Evolutionary conservation across 2,329 filamentous ascomycete species (phyloP).

Genomic region (Basipetospora sp.): DNA sequence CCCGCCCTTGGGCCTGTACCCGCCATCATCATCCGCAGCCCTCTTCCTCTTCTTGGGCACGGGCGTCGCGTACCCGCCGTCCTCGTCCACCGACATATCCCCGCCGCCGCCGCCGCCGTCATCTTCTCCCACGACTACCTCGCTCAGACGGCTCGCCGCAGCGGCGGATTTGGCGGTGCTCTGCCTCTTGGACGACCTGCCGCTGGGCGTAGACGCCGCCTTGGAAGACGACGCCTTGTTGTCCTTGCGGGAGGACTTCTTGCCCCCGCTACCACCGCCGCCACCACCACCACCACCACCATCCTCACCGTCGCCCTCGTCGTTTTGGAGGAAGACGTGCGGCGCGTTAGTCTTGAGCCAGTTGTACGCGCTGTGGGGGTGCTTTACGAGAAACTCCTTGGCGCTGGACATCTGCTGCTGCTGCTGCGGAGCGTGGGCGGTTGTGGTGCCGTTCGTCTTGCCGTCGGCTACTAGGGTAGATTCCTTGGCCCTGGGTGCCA

Average conservation of each 20-base stretch:
- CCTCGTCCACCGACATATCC: conserved; percentile 27
- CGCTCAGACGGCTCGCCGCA: conserved; percentile 11
- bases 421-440: conserved; percentile 24
- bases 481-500: conserved; percentile 33
- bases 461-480: too few relatives aligned
- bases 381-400: conserved; percentile 32
- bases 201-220: background rate
- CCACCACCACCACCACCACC: conserved; percentile 23
- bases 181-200: background rate
- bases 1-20: conserved; percentile 45
- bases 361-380: conserved; percentile 86
- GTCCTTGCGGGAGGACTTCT: conserved; percentile 10
- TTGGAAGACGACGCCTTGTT: background rate
- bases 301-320: conserved; percentile 27
- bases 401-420: too few relatives aligned
- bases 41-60: conserved; percentile 33
- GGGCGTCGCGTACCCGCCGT: conserved; percentile 18
- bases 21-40: conserved; percentile 44
- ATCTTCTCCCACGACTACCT: conserved; percentile 11
- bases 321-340: conserved; percentile 70
- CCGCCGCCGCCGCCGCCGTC: conserved; percentile 14
- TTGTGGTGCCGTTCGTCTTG: conserved; percentile 8
- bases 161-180: background rate
- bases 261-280: conserved; percentile 24
- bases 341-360: conserved; percentile 81